Percentiles rank a stretch among this genome's conserved stretches.
phyloP scores from a whole-genome alignment of 192 early-diverging fungal genomes.

The Oehlia diaphana region DNA sequence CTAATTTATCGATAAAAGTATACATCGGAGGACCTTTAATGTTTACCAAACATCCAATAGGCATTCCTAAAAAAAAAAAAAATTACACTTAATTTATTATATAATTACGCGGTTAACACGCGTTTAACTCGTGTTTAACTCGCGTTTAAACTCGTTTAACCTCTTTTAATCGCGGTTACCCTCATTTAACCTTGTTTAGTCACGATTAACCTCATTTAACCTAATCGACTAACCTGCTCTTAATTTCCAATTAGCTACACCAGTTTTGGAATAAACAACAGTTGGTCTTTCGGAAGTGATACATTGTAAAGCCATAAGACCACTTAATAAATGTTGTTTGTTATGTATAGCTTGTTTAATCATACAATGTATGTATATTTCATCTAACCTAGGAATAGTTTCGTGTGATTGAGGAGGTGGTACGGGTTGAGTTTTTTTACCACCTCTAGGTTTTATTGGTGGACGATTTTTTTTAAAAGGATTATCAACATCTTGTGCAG shows the following conservation, averaged over 20 bases:
- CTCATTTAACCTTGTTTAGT: no score
- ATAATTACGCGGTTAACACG: no score
- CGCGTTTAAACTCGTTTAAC: no score
- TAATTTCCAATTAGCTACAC: slow-evolving; percentile 84
- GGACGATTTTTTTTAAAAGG: slow-evolving; percentile 8
- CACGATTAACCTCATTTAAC: no score
- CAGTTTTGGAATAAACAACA: slow-evolving; percentile 75
- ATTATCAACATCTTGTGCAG: not conserved
- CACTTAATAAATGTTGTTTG: slow-evolving; percentile 87
- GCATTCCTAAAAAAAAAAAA: slow-evolving; percentile 60
- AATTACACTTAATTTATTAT: no score
- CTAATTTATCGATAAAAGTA: slow-evolving; percentile 91
- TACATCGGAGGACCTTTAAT: slow-evolving; percentile 86
- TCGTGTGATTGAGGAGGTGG: slow-evolving; percentile 60
- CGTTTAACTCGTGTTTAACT: no score
- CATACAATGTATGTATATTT: slow-evolving; percentile 84
- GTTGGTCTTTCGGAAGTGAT: slow-evolving; percentile 82
- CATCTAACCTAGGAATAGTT: slow-evolving; percentile 66
- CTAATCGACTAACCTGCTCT: slow-evolving; percentile 55
- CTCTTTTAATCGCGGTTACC: no score
- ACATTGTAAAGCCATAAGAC: slow-evolving; percentile 87
- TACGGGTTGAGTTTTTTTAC: slow-evolving; percentile 52
- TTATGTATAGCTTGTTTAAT: slow-evolving; percentile 81
- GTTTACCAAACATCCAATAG: slow-evolving; percentile 80
- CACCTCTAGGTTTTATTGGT: slow-evolving; percentile 30